Conservation (phyloP, 2,329 filamentous ascomycete genomes). For the Graphiopsis chlorocephala region DNA sequence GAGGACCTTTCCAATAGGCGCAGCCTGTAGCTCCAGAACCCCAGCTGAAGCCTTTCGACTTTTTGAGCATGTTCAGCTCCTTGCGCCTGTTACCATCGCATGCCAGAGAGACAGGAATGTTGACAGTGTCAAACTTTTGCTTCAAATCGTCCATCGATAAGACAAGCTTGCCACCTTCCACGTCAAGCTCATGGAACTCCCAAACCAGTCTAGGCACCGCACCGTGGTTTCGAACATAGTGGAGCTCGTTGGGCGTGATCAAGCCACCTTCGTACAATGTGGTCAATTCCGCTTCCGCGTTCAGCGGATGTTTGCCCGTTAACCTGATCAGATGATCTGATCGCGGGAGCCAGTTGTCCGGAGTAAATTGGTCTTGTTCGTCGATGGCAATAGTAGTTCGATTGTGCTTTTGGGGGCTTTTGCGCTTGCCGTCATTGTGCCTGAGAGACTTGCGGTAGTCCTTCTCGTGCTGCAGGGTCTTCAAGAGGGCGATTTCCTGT, state of each 20-base stretch:
- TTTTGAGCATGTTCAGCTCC: slow-evolving; percentile 52
- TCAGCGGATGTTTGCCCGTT: slow-evolving; percentile 54
- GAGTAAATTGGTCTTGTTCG: slow-evolving; percentile 51
- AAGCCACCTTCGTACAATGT: slow-evolving; percentile 47
- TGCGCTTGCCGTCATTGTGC: slow-evolving; percentile 44
- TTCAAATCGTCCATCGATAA: slow-evolving; percentile 47
- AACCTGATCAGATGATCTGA: slow-evolving; percentile 47
- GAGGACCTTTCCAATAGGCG: slow-evolving; percentile 51
- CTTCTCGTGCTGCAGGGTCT: slow-evolving; percentile 44
- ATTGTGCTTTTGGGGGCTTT: slow-evolving; percentile 37
- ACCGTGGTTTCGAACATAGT: slow-evolving; percentile 56
- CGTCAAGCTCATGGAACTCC: slow-evolving; percentile 51
- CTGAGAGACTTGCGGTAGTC: slow-evolving; percentile 41
- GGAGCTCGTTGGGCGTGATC: slow-evolving; percentile 51
- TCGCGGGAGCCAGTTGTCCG: slow-evolving; percentile 55
- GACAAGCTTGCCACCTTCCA: slow-evolving; percentile 38
- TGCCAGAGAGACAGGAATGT: slow-evolving; percentile 48
- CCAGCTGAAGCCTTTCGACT: slow-evolving; percentile 51
- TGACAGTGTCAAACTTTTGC: slow-evolving; percentile 44
- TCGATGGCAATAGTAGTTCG: slow-evolving; percentile 41
- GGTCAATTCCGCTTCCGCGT: slow-evolving; percentile 47
- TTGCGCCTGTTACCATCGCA: slow-evolving; percentile 53
- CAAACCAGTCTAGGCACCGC: slow-evolving; percentile 51
- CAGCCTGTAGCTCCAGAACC: slow-evolving; percentile 47
- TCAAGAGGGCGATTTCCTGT: slow-evolving; percentile 45